These are phyloP conservation scores for Eucalyptus globulus DNA, from an alignment of 345 rosid species.

Conservation along the genomic window DNA sequence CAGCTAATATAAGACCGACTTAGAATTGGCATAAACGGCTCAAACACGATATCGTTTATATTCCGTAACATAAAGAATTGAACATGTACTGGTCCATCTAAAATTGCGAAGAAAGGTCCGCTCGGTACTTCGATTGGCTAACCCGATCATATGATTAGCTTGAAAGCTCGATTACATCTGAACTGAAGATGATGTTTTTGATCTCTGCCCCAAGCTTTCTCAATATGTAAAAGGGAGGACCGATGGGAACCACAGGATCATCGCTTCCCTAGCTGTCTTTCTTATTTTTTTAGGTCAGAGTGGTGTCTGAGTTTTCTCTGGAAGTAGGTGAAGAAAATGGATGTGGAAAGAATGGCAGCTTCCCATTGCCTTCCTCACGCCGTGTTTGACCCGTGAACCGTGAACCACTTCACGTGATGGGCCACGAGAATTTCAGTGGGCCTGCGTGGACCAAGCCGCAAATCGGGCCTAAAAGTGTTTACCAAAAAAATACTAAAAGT, in stretches of 20 bases:
- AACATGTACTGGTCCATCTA: neutral
- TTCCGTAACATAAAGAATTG: neutral
- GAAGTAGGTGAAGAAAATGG: neutral
- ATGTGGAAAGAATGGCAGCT: neutral
- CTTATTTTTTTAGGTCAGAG: neutral
- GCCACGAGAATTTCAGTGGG: neutral
- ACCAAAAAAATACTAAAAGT: neutral
- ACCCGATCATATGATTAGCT: neutral
- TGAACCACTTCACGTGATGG: neutral
- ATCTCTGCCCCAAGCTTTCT: neutral
- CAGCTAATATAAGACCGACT: neutral
- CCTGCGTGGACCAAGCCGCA: neutral
- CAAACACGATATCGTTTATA: neutral
- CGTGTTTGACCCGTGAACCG: neutral
- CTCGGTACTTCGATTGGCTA: neutral
- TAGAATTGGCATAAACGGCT: neutral
- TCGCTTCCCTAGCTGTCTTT: neutral
- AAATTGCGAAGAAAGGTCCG: neutral
- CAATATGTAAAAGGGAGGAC: neutral
- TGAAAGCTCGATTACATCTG: neutral
- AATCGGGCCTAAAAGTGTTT: neutral
- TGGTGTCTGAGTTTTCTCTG: neutral
- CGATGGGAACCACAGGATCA: neutral
- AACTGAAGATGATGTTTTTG: neutral
- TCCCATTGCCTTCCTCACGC: neutral